These are phyloP conservation scores for Pyrenophora graminea DNA, from an alignment of 2,329 filamentous ascomycete species.

Conservation along the genomic window DNA sequence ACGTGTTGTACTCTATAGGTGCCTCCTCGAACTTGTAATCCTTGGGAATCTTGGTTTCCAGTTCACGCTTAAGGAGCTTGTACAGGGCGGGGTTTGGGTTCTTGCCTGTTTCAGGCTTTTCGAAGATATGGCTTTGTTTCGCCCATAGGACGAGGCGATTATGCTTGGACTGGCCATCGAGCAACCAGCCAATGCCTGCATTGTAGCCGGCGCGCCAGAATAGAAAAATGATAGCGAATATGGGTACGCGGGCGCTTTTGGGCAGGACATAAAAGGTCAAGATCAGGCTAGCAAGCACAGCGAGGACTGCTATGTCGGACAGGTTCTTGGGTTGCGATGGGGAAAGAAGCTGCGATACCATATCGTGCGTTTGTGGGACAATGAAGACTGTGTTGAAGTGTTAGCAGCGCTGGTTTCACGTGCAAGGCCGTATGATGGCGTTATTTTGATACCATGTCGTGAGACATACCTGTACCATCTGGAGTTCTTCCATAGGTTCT, in stretches of 20 bases:
- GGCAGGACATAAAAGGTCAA: conserved; percentile 75
- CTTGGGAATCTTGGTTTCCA: conserved; percentile 90
- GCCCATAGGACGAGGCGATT: conserved; percentile 86
- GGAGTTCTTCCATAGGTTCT: conserved; percentile 92
- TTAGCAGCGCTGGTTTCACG: conserved; percentile 20
- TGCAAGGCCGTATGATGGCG: background rate
- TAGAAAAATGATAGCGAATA: conserved; percentile 82
- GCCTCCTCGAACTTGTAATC: conserved; percentile 94
- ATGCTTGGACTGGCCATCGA: conserved; percentile 88
- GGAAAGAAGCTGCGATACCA: conserved; percentile 96
- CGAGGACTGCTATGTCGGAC: conserved; percentile 79
- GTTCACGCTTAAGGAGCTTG: conserved; percentile 80
- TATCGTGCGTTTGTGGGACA: conserved; percentile 95
- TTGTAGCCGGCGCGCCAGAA: conserved; percentile 96
- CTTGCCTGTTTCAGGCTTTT: conserved; percentile 75
- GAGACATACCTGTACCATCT: conserved; percentile 78
- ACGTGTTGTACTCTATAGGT: conserved; percentile 98
- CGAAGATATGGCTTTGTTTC: conserved; percentile 82
- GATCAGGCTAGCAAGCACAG: conserved; percentile 76
- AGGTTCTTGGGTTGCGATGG: conserved; percentile 94
- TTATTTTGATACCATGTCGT: background rate
- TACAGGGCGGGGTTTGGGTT: conserved; percentile 85
- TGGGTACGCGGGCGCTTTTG: conserved; percentile 67
- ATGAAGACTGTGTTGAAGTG: conserved; percentile 72
- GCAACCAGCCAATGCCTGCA: conserved; percentile 85